Base-by-base conservation (phyloP, 495 filamentous ascomycete genomes). In the Aspergillus funiculosus region DNA sequence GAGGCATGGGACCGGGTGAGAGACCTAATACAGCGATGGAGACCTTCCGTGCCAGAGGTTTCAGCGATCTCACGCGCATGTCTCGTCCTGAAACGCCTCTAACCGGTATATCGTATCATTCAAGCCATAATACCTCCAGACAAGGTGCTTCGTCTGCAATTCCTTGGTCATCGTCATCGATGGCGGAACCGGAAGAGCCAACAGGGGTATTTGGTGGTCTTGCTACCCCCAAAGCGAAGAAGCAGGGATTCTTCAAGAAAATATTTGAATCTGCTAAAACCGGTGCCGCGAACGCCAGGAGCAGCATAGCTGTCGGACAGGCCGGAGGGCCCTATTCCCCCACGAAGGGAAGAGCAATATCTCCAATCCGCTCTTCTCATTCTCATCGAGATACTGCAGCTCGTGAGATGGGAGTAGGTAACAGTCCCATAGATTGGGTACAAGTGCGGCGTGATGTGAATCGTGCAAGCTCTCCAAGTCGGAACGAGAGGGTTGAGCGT, bases 401-500 rank as follows among this genome's bases (percentile, higher is more conserved):
- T 15, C 72, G 79, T 31, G 86, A 91, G 27, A 82, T 82, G 74
- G 87, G 81, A 3, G 64, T 81, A 3, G 75, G 76, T 5, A 67
- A 48, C 32, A 76, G 64, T 28, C 64, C 74, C 21, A 80, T 85
- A 18, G 92, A 96, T 60, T 99, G 92, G 91, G 86, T 97, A 19
- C 89, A 96, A 60, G 89, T 97, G 19, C 82, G 92, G 36, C 79
- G 91, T 31, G 92, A 99, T 67, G 86, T 97, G 28, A 96, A 97
- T 61, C 78, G 92, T 11, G 89, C 91, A 9, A 97, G 94, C 56
- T 89, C 90, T 0, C 72, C 95, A 19, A 95, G 89, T 62, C 78
- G 80, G 42, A 92, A 92, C 45, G 92, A 99, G 62, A 77, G 83
- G 11, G 71, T 78, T 24, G 92, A 97, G 54, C 73, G 94, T 39